Conservation (phyloP, 2,329 filamentous ascomycete species). For the Leptographium radiaticola region DNA sequence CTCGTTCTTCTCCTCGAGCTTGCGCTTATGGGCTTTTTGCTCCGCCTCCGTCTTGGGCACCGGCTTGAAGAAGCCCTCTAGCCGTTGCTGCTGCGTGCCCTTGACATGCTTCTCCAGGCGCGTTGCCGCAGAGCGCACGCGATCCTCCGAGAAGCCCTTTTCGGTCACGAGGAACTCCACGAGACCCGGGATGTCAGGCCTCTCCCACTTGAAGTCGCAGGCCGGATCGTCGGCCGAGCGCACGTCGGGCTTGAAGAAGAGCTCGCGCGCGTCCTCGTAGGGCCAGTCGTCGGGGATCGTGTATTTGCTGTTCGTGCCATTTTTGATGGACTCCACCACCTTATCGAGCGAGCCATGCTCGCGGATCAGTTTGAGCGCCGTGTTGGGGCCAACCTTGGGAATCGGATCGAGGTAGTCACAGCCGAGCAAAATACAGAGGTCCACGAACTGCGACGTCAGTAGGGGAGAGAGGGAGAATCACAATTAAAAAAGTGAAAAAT, state of each 20-base stretch:
- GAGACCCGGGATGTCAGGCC: constrained; percentile 78
- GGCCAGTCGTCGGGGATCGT: constrained; percentile 93
- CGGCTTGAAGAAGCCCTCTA: constrained; percentile 96
- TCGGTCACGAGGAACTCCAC: constrained; percentile 83
- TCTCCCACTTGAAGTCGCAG: constrained; percentile 97
- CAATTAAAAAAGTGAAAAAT: constrained; percentile 14
- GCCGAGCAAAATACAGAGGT: constrained; percentile 91
- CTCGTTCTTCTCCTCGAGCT: constrained; percentile 82
- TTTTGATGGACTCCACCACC: constrained; percentile 68
- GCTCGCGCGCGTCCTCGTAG: constrained; percentile 75
- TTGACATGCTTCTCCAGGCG: constrained; percentile 84
- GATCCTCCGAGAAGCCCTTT: constrained; percentile 94
- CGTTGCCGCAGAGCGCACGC: constrained; percentile 66
- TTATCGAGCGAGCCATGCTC: constrained; percentile 82
- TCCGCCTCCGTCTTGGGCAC: constrained; percentile 79
- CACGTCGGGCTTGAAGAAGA: constrained; percentile 89
- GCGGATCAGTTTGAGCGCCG: constrained; percentile 85
- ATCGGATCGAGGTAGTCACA: constrained; percentile 97
- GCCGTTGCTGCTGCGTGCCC: constrained; percentile 73
- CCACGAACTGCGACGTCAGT: constrained; percentile 59
- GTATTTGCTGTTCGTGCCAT: constrained; percentile 67
- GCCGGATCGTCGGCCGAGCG: constrained; percentile 67
- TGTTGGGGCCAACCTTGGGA: constrained; percentile 84
- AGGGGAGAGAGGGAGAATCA: too few relatives aligned
- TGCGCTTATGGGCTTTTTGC: constrained; percentile 76